A percentile compares a stretch with the other conserved stretches of the same genome.
Conservation (phyloP, 139 green algal species). For the Diplosphaera chodatii region DNA sequence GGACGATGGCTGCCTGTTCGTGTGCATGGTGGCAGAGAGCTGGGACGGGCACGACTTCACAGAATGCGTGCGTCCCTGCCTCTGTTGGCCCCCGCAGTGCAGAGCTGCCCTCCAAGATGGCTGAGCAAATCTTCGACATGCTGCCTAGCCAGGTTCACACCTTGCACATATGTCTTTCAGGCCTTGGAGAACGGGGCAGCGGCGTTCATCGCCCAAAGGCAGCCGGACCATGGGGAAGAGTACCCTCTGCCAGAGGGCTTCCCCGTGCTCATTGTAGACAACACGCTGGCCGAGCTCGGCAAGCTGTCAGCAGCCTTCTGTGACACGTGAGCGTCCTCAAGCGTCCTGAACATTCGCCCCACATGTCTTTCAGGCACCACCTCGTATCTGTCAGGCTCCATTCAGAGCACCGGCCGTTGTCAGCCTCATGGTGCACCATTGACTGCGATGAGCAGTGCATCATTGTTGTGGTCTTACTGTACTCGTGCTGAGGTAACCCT, state of each 20-base stretch:
- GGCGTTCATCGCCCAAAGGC: not conserved
- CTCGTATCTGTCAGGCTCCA: too few relatives aligned
- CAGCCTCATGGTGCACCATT: too few relatives aligned
- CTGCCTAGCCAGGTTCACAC: too few relatives aligned
- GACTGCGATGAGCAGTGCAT: too few relatives aligned
- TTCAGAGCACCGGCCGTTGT: too few relatives aligned
- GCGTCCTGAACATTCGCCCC: too few relatives aligned
- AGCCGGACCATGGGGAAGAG: not conserved
- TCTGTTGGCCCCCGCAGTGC: not conserved
- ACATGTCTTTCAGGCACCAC: too few relatives aligned
- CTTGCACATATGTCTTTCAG: too few relatives aligned
- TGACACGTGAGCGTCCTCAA: conserved; percentile 8
- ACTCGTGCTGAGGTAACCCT: too few relatives aligned
- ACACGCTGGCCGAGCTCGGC: conserved; percentile 12
- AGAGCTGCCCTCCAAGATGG: too few relatives aligned
- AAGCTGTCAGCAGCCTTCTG: conserved; percentile 31
- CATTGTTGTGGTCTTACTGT: too few relatives aligned
- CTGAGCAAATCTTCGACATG: too few relatives aligned
- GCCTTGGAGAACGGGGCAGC: not conserved
- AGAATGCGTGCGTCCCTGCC: not conserved
- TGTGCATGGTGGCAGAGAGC: conserved; percentile 21
- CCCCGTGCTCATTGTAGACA: conserved; percentile 31
- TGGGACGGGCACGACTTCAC: conserved; percentile 36
- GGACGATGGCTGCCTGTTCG: conserved; percentile 29
- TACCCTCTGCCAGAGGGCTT: conserved; percentile 3